phyloP scores from a whole-genome alignment of 78 protist species.

The Bodo saltans region DNA sequence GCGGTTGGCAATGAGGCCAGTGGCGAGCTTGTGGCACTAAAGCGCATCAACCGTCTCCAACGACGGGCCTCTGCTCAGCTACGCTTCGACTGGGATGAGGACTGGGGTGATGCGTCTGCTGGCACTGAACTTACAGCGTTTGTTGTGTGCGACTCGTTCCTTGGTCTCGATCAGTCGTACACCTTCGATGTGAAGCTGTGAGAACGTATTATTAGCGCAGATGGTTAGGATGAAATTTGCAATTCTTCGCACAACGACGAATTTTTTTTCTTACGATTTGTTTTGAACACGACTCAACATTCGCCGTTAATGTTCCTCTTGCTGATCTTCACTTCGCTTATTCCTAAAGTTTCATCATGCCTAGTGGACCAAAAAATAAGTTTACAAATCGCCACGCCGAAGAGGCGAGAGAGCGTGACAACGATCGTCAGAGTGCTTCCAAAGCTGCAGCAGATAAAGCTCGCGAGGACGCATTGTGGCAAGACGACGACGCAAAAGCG shows the following conservation, averaged over 20 bases:
- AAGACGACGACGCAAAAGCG: not conserved
- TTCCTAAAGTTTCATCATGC: too few species aligned
- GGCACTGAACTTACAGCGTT: not conserved
- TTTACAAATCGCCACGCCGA: conserved; percentile 16
- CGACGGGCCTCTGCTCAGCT: not conserved
- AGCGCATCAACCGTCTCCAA: conserved; percentile 14
- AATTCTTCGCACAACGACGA: too few species aligned
- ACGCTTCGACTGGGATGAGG: conserved; percentile 16
- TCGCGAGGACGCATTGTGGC: conserved; percentile 11
- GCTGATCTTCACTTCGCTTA: too few species aligned
- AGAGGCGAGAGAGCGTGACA: not conserved
- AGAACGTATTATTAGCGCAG: too few species aligned
- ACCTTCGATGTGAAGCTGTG: conserved; percentile 22
- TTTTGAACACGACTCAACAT: too few species aligned
- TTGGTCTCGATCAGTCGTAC: conserved; percentile 61
- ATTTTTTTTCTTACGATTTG: too few species aligned
- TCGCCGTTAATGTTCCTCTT: too few species aligned
- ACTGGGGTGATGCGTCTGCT: not conserved
- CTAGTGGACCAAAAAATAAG: not conserved
- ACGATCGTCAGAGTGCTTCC: not conserved
- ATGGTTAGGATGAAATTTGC: too few species aligned
- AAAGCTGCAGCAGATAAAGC: not conserved
- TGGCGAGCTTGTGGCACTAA: conserved; percentile 61
- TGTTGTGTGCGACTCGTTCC: conserved; percentile 53
- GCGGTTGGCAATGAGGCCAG: conserved; percentile 19